Evolutionary conservation across 805 yeast species (phyloP), one percentile per base, ranked within the genome.

Genomic region (Jamesozyma rosinii): DNA sequence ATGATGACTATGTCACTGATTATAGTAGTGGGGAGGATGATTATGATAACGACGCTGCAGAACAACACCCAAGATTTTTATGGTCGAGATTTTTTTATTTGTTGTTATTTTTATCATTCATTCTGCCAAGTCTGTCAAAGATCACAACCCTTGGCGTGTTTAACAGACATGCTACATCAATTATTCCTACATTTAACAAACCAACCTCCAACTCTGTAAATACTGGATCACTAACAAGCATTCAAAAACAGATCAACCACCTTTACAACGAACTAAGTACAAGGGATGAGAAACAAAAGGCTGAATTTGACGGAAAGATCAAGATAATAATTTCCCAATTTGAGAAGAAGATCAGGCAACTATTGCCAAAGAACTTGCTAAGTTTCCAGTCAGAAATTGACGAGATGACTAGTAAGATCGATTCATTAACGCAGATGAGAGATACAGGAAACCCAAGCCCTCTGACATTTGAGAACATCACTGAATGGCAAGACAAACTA

Each of bases 171-270:
- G 5, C 8, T 19, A 4, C 19, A 10, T 33, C 19, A 19, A 21
- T 33, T 24, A 6, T 24, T 11, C 29, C 29, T 24, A 24, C 6
- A 8, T 31, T 14, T 8, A 38, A 40, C 20, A 34, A 34, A 34
- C 4, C 20, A 17, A 5, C 13, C 20, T 18, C 19, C 13, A 14
- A 33, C 5, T 34, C 33, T 24, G 36, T 22, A 26, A 34, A 29
- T 14, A 14, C 34, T 17, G 45, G 41, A 2, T 41, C 57, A 5
- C 20, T 48, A 10, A 37, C 40, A 1, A 48, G 36, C 35, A 30
- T 48, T 14, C 60, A 59, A 42, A 54, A 53, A 21, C 65, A 61
- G 41, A 49, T 61, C 13, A 59, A 59, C 43, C 54, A 56, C 42
- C 38, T 61, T 4, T 56, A 54, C 36, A 50, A 49, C 38, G 64